These are phyloP conservation scores for Physaria fendleri DNA, from an alignment of 345 rosid species.

Conservation along the genomic window DNA sequence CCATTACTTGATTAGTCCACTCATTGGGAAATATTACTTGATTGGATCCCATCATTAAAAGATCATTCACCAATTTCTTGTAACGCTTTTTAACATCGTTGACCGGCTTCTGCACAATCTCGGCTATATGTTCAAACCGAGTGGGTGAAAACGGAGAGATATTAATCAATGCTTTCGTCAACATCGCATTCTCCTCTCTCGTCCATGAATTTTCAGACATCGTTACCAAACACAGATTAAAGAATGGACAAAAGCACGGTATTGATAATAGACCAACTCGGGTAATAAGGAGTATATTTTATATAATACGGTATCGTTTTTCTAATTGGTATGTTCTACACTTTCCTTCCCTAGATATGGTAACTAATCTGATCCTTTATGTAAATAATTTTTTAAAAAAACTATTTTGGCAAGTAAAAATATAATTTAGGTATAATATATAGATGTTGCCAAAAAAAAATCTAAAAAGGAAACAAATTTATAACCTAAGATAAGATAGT, in stretches of 20 bases:
- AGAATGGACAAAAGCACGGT: not conserved
- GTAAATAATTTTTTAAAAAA: too few relatives aligned
- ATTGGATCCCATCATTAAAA: not conserved
- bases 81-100: not conserved
- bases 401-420: too few relatives aligned
- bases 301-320: too few relatives aligned
- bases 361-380: too few relatives aligned
- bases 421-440: too few relatives aligned
- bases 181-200: not conserved
- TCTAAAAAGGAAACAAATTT: too few relatives aligned
- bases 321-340: too few relatives aligned
- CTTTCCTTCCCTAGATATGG: too few relatives aligned
- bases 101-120: not conserved
- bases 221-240: not conserved
- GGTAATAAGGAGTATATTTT: not conserved
- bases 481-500: too few relatives aligned
- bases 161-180: not conserved
- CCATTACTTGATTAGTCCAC: not conserved
- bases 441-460: too few relatives aligned
- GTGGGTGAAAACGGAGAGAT: not conserved
- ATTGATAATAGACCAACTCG: not conserved
- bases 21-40: not conserved
- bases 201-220: slow-evolving; percentile 16
- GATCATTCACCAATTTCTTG: slow-evolving; percentile 9
- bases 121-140: not conserved